Base-by-base conservation (phyloP, 2,329 filamentous ascomycete genomes). In the Ophiostoma himal-ulmi region DNA sequence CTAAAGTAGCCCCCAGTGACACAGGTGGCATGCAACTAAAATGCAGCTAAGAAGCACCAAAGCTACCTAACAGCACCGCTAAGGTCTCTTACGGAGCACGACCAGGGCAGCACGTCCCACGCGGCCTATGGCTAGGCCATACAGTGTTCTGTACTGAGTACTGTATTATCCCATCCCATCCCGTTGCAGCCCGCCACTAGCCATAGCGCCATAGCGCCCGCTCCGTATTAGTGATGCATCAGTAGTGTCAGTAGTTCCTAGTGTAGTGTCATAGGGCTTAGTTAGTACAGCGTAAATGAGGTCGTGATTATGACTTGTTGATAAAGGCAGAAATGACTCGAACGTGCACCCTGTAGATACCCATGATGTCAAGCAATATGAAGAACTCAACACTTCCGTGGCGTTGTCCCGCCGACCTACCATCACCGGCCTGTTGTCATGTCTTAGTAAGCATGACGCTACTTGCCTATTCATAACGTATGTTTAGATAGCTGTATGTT, bases 41-140 rank as follows among this genome's bases (percentile, higher is more conserved):
- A 62, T 62, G 57, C 57, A 62, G 57, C 57, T 62, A 62, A 34
- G 57, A 62, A 26, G 52, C 52, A 57, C 52, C 52, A 57, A 57
- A 22, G 57, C 13, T 26, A 62, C 57, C 57, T 62, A 62, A 57
- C 57, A 11, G 14, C 57, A 62, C 57, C 57, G 57, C 57, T 62
- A 62, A 62, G 26, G 14, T 14, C 26, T 34, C 11, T 6, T 62
- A 62, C 26, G 57, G 57, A 62, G 57, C 57, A 62, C 57, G 57
- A 62, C 57, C 57, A 62, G 57, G 57, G 57, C 57, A 62, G 57
- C 57, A 62, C 57, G 57, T 62, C 26, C 57, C 57, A 62, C 57
- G 57, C 57, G 57, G 57, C 57, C 57, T 62, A 7, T 62, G 57
- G 57, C 57, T 62, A 62, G 57, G 57, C 26, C 57, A 62, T 62